Conservation (phyloP, 2,329 filamentous ascomycete species). For the Microsporum audouinii region DNA sequence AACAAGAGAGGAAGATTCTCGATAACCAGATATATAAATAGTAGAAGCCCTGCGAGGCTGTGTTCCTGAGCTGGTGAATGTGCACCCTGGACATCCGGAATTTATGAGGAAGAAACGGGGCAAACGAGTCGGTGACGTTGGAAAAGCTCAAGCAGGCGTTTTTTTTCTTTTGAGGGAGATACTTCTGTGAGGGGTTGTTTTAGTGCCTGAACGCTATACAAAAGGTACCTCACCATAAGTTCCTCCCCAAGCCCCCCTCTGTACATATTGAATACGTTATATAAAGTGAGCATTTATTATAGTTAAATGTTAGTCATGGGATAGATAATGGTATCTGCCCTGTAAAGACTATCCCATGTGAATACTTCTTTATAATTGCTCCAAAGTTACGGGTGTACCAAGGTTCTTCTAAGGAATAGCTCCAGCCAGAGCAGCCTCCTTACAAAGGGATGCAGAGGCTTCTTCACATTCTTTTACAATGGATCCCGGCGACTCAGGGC, state of each 20-base stretch:
- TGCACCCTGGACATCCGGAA: not conserved
- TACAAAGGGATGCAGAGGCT: constrained; percentile 7
- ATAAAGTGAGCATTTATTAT: too few species aligned
- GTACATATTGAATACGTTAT: too few species aligned
- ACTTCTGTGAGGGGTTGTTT: not conserved
- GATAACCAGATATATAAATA: not conserved
- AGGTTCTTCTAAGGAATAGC: too few species aligned
- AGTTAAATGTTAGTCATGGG: too few species aligned
- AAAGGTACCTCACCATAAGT: not conserved
- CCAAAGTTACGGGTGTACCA: too few species aligned
- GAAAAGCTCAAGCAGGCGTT: not conserved
- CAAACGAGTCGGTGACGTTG: constrained; percentile 2
- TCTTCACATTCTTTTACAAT: constrained; percentile 6
- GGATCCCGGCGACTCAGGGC: constrained; percentile 4
- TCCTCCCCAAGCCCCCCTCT: not conserved
- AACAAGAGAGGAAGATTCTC: not conserved
- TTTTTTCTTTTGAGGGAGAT: not conserved
- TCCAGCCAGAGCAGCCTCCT: constrained; percentile 1
- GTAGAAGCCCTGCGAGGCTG: not conserved
- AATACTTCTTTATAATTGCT: too few species aligned
- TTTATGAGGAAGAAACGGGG: not conserved
- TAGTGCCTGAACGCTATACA: not conserved
- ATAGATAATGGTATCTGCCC: too few species aligned
- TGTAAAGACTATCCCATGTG: too few species aligned
- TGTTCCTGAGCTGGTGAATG: not conserved